Percentiles rank a stretch among this genome's conserved stretches.
Evolutionary conservation across 306 rosid genomes (phyloP).

Genomic region (Quercus glauca): DNA sequence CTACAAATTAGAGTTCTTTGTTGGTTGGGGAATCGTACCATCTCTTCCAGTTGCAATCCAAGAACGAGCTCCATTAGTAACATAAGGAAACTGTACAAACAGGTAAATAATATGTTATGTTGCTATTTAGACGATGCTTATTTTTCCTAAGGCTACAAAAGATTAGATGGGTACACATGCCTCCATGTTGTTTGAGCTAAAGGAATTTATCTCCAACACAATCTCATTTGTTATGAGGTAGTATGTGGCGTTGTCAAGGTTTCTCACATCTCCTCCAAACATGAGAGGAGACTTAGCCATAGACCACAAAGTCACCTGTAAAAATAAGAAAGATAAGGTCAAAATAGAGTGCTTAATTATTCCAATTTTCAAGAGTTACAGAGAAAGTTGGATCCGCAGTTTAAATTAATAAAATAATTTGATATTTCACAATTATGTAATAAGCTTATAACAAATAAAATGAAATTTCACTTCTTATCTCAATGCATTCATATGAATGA

Average conservation of each 20-base stretch:
- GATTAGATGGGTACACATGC: constrained; percentile 40
- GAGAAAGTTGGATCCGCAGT: neutral
- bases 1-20: neutral
- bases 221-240: constrained; percentile 63
- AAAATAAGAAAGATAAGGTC: constrained; percentile 14
- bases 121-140: constrained; percentile 5
- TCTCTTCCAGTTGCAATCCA: constrained; percentile 84
- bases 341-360: constrained; percentile 8
- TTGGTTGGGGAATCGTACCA: constrained; percentile 36
- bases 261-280: constrained; percentile 94
- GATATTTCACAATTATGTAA: too few relatives aligned
- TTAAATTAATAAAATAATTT: too few relatives aligned
- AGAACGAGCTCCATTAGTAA: constrained; percentile 59
- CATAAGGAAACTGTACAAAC: constrained; percentile 62
- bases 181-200: constrained; percentile 81
- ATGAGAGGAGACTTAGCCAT: constrained; percentile 95
- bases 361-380: neutral
- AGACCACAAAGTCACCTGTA: constrained; percentile 87
- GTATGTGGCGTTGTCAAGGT: constrained; percentile 45
- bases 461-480: too few relatives aligned
- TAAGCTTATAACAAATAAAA: too few relatives aligned
- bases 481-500: too few relatives aligned
- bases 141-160: neutral
- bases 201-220: constrained; percentile 67
- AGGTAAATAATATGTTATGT: constrained; percentile 5